These are phyloP conservation scores for Blastocystis hominis DNA, from an alignment of 352 stramenopile genomes.

Conservation along the genomic window DNA sequence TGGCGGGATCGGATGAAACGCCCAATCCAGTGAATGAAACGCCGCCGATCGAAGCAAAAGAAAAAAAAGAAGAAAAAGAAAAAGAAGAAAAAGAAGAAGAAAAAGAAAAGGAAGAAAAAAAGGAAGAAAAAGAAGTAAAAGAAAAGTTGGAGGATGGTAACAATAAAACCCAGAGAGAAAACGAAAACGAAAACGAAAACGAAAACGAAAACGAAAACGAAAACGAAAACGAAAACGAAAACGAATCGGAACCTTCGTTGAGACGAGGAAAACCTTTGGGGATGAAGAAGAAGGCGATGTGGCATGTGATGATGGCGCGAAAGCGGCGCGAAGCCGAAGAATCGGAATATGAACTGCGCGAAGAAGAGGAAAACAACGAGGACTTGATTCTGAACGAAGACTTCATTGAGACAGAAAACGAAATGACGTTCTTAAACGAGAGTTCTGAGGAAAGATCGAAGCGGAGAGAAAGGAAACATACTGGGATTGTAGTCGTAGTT, in stretches of 20 bases:
- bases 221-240: too few relatives aligned
- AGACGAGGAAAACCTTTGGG: too few relatives aligned
- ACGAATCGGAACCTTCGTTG: too few relatives aligned
- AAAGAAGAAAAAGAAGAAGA: too few relatives aligned
- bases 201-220: not conserved
- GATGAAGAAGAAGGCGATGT: not conserved
- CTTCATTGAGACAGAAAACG: not conserved
- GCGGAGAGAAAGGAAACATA: too few relatives aligned
- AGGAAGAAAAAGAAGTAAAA: not conserved
- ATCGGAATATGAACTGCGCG: not conserved
- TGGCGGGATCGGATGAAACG: too few relatives aligned
- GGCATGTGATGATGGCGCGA: not conserved
- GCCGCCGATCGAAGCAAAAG: not conserved
- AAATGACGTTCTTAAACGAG: too few relatives aligned
- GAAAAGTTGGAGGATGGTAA: not conserved
- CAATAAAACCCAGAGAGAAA: constrained; percentile 16
- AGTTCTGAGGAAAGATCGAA: too few relatives aligned
- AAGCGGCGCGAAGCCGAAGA: not conserved
- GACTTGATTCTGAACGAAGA: not conserved
- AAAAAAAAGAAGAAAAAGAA: not conserved
- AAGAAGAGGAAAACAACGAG: not conserved
- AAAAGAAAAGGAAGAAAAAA: constrained; percentile 38
- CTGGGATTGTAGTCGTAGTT: too few relatives aligned
- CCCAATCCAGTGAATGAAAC: too few relatives aligned
- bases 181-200: not conserved